Evolutionary conservation across 176 grass and related monocot genomes (phyloP).

Genomic region (Stipa capillata): DNA sequence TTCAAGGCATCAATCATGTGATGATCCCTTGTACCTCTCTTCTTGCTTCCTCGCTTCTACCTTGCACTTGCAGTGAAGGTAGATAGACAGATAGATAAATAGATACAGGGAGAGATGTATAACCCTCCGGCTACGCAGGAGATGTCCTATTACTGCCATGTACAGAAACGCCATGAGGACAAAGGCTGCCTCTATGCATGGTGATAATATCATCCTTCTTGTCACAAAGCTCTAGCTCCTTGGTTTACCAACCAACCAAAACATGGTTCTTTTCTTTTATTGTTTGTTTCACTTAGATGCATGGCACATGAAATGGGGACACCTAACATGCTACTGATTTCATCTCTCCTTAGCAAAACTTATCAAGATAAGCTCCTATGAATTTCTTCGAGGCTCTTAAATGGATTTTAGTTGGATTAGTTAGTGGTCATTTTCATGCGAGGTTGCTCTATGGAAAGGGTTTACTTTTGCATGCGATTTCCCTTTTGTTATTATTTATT

Average conservation of each 20-base stretch:
- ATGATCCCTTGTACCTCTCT: neutral
- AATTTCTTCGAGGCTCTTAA: neutral
- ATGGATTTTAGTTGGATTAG: too few species aligned
- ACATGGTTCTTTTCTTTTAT: too few species aligned
- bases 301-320: too few species aligned
- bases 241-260: too few species aligned
- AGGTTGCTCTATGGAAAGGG: too few species aligned
- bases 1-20: neutral
- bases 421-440: neutral
- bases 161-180: constrained; percentile 49
- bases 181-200: constrained; percentile 62
- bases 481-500: neutral
- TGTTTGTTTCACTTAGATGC: too few species aligned
- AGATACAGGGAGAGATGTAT: too few species aligned
- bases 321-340: too few species aligned
- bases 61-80: neutral
- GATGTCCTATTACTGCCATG: constrained; percentile 51
- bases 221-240: neutral
- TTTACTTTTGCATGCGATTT: neutral
- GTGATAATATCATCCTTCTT: constrained; percentile 8
- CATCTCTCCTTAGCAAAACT: too few species aligned
- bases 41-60: neutral
- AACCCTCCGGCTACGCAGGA: constrained; percentile 30
- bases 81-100: too few species aligned
- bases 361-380: too few species aligned